Evolutionary conservation across 495 filamentous ascomycete species (phyloP).

Genomic region (Aspergillus haitiensis): DNA sequence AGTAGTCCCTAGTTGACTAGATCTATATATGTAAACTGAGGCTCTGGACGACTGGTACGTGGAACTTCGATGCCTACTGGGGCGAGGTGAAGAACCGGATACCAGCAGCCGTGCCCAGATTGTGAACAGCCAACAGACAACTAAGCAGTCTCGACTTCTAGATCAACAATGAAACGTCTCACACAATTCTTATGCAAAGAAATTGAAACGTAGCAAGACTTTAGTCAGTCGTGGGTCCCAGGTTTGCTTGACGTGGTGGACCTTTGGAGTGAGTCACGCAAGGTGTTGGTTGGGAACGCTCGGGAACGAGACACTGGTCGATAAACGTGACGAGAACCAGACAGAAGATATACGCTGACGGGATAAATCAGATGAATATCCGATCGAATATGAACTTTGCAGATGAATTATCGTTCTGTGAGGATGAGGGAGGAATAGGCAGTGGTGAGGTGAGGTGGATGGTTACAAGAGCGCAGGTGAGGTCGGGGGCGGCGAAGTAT

Average conservation of each 20-base stretch:
- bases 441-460: neutral
- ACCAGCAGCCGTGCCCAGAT: constrained; percentile 44
- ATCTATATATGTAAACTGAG: constrained; percentile 29
- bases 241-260: constrained; percentile 23
- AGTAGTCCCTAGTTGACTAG: constrained; percentile 7
- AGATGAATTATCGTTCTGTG: constrained; percentile 14
- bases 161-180: constrained; percentile 10
- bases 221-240: constrained; percentile 27
- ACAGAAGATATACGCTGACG: constrained; percentile 12
- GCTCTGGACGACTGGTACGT: constrained; percentile 37
- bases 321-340: constrained; percentile 5
- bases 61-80: constrained; percentile 41
- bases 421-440: constrained; percentile 1
- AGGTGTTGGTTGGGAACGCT: constrained; percentile 23
- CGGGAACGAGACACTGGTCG: constrained; percentile 22
- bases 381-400: constrained; percentile 19
- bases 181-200: constrained; percentile 22
- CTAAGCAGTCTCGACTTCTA: constrained; percentile 22
- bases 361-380: constrained; percentile 16
- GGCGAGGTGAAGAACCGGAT: constrained; percentile 42
- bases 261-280: constrained; percentile 28
- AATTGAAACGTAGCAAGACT: constrained; percentile 24
- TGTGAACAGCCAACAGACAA: constrained; percentile 29
- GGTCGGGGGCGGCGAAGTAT: constrained; percentile 6
- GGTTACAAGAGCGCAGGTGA: constrained; percentile 9